These are phyloP conservation scores for Blepharisma stoltei DNA, from an alignment of 73 alveolate species.

Conservation along the genomic window DNA sequence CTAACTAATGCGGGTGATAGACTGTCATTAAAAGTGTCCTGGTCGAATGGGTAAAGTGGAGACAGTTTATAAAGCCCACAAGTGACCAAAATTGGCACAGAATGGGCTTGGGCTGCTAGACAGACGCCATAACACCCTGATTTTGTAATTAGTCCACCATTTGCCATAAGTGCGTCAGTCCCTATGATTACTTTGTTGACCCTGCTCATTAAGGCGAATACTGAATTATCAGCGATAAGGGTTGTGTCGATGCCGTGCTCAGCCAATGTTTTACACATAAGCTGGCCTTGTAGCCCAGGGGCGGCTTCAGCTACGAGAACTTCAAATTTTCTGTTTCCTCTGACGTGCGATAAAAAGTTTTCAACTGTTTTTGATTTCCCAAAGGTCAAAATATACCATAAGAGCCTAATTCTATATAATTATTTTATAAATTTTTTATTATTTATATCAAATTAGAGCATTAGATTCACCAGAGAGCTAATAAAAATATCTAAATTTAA, in stretches of 20 bases:
- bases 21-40: slow-evolving; percentile 81
- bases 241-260: slow-evolving; percentile 64
- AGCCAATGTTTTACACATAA: slow-evolving; percentile 71
- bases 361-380: slow-evolving; percentile 74
- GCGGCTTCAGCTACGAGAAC: slow-evolving; percentile 81
- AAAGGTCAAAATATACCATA: slow-evolving; percentile 78
- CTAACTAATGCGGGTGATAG: slow-evolving; percentile 75
- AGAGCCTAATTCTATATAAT: slow-evolving; percentile 70
- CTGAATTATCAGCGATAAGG: slow-evolving; percentile 72
- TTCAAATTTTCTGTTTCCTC: slow-evolving; percentile 69
- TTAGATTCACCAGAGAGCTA: no score
- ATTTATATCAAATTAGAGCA: slow-evolving; percentile 41
- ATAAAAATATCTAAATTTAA: no score
- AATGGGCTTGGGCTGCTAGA: slow-evolving; percentile 78
- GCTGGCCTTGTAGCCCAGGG: slow-evolving; percentile 65
- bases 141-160: slow-evolving; percentile 92
- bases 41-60: slow-evolving; percentile 87
- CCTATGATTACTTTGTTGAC: slow-evolving; percentile 87
- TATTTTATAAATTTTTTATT: slow-evolving; percentile 58
- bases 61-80: slow-evolving; percentile 84
- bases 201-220: slow-evolving; percentile 80
- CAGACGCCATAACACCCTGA: slow-evolving; percentile 83
- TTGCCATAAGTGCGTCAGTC: slow-evolving; percentile 88
- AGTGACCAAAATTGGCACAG: slow-evolving; percentile 86
- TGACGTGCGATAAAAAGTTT: slow-evolving; percentile 68